Conservation (phyloP, 2,329 filamentous ascomycete genomes). For the Exophiala sp. region DNA sequence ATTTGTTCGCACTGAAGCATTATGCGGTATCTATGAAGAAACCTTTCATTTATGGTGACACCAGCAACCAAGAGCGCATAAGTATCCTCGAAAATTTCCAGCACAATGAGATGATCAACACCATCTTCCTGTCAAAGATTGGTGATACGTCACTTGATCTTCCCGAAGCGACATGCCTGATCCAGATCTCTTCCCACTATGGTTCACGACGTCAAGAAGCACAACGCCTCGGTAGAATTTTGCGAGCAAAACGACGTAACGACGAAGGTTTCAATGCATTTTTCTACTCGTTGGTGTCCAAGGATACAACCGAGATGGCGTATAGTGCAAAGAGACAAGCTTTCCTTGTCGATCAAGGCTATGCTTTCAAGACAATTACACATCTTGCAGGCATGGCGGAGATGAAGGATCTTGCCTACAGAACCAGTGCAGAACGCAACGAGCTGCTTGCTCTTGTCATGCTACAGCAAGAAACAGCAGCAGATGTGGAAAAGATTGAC, state of each 20-base stretch:
- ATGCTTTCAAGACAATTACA: slow-evolving; percentile 98
- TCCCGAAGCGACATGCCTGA: slow-evolving; percentile 92
- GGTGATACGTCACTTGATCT: slow-evolving; percentile 97
- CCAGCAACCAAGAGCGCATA: slow-evolving; percentile 78
- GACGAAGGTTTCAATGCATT: slow-evolving; percentile 99
- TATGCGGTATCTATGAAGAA: slow-evolving; percentile 83
- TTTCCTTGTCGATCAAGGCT: slow-evolving; percentile 95
- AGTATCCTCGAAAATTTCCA: slow-evolving; percentile 91
- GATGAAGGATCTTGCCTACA: slow-evolving; percentile 75
- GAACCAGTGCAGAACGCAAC: slow-evolving; percentile 72
- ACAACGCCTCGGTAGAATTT: slow-evolving; percentile 85
- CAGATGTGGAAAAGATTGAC: slow-evolving; percentile 68
- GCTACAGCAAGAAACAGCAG: slow-evolving; percentile 75
- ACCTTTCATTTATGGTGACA: slow-evolving; percentile 87
- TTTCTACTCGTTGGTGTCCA: slow-evolving; percentile 95
- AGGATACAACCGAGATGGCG: slow-evolving; percentile 97
- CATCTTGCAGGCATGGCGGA: slow-evolving; percentile 87
- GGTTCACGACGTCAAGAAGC: slow-evolving; percentile 96
- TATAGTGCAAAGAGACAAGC: slow-evolving; percentile 96
- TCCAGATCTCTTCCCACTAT: slow-evolving; percentile 96
- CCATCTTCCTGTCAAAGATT: slow-evolving; percentile 94
- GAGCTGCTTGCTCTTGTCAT: slow-evolving; percentile 87
- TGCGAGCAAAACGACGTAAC: slow-evolving; percentile 90
- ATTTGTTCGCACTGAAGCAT: slow-evolving; percentile 83
- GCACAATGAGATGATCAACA: slow-evolving; percentile 84